phyloP scores from a whole-genome alignment of 305 asterid species.

The Rubia balearica region DNA sequence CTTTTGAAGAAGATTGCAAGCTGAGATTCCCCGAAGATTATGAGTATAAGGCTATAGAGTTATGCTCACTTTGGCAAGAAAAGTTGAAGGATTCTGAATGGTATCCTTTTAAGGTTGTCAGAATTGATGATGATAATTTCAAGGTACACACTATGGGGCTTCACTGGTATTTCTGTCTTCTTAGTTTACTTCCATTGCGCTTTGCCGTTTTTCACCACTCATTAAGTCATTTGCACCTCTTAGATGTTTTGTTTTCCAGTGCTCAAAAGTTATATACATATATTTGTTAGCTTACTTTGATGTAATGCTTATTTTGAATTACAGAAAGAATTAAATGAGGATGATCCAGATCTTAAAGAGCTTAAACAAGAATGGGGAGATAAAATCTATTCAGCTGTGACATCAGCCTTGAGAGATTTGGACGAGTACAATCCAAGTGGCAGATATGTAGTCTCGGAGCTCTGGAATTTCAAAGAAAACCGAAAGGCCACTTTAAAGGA shows the following conservation, averaged over 20 bases:
- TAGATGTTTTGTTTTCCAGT: neutral
- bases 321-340: constrained; percentile 51
- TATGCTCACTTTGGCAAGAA: constrained; percentile 73
- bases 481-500: constrained; percentile 83
- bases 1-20: constrained; percentile 51
- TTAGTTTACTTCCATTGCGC: neutral
- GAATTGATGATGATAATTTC: constrained; percentile 27
- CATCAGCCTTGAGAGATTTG: constrained; percentile 45
- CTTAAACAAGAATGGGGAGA: constrained; percentile 58
- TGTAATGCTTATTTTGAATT: constrained; percentile 5
- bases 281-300: neutral
- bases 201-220: neutral
- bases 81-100: constrained; percentile 47
- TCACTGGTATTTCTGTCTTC: neutral
- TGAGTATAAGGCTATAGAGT: constrained; percentile 43
- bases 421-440: constrained; percentile 82
- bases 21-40: constrained; percentile 40
- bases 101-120: constrained; percentile 59
- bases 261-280: neutral
- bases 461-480: constrained; percentile 70
- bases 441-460: constrained; percentile 58
- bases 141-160: constrained; percentile 31
- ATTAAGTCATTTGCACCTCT: neutral
- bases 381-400: constrained; percentile 36
- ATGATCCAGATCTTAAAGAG: constrained; percentile 38